Conservation (phyloP, 306 rosid genomes). For the Malus fusca region DNA sequence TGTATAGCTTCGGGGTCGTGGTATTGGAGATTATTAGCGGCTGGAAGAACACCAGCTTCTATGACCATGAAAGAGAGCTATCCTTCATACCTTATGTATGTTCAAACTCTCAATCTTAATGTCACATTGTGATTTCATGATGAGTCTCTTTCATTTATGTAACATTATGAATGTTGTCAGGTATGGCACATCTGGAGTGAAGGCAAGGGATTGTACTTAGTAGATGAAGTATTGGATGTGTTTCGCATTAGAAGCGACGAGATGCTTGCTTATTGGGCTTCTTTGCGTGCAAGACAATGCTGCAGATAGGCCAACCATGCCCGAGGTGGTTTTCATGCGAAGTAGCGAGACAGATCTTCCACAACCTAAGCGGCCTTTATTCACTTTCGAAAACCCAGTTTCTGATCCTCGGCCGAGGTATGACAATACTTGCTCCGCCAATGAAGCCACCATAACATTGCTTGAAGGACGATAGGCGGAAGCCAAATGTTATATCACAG, state of each 20-base stretch:
- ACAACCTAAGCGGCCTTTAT: slow-evolving; percentile 15
- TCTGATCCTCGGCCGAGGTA: neutral
- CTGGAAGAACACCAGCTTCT: slow-evolving; percentile 18
- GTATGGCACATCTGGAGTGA: slow-evolving; percentile 22
- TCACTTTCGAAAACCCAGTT: neutral
- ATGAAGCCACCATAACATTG: neutral
- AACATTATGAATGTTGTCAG: neutral
- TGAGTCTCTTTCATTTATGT: neutral
- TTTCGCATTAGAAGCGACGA: neutral
- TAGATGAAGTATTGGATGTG: slow-evolving; percentile 2
- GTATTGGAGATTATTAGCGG: slow-evolving; percentile 27
- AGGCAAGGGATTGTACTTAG: slow-evolving; percentile 7
- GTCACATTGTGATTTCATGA: neutral
- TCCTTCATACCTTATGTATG: slow-evolving; percentile 25
- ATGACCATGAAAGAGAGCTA: neutral
- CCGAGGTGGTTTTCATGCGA: slow-evolving; percentile 15
- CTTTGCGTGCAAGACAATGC: slow-evolving; percentile 21
- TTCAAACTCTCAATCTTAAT: neutral
- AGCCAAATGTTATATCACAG: no score
- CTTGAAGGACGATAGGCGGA: neutral
- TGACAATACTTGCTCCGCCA: neutral
- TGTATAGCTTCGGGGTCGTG: slow-evolving; percentile 23
- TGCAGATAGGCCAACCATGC: slow-evolving; percentile 17
- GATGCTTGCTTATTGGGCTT: slow-evolving; percentile 23
- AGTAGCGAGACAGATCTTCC: slow-evolving; percentile 10